Evolutionary conservation across 768 basidiomycete genomes (phyloP).

Genomic region (Suillus subalutaceus): DNA sequence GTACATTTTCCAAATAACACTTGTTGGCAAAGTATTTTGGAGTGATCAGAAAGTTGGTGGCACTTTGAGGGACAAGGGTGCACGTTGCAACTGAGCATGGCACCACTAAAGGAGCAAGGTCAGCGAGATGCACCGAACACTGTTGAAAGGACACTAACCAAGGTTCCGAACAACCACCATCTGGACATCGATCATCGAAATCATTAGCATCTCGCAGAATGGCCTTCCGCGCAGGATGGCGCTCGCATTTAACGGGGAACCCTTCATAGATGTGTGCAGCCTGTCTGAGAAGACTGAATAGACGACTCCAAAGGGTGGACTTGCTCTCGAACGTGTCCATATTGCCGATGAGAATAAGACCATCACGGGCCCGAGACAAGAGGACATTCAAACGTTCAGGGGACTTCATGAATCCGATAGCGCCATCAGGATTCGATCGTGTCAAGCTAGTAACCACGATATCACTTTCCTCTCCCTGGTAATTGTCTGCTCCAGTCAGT

Average conservation of each 20-base stretch:
- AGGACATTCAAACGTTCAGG: slow-evolving; percentile 68
- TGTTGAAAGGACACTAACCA: slow-evolving; percentile 44
- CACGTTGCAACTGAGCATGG: slow-evolving; percentile 46
- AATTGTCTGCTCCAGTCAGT: slow-evolving; percentile 51
- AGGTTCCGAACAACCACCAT: slow-evolving; percentile 59
- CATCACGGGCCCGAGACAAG: slow-evolving; percentile 61
- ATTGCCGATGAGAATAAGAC: slow-evolving; percentile 63
- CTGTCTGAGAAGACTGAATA: slow-evolving; percentile 44
- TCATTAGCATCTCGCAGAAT: slow-evolving; percentile 42
- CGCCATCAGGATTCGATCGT: slow-evolving; percentile 51
- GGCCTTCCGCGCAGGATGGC: slow-evolving; percentile 45
- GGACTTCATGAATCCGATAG: slow-evolving; percentile 68
- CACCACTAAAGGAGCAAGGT: slow-evolving; percentile 37
- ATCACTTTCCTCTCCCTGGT: slow-evolving; percentile 71
- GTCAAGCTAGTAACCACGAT: slow-evolving; percentile 62
- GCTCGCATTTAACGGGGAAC: slow-evolving; percentile 56
- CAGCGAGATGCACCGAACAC: slow-evolving; percentile 1
- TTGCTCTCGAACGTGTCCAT: slow-evolving; percentile 55
- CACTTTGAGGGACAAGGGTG: slow-evolving; percentile 62
- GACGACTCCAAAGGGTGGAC: slow-evolving; percentile 45
- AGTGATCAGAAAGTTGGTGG: slow-evolving; percentile 58
- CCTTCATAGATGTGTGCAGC: slow-evolving; percentile 55
- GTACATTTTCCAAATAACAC: slow-evolving; percentile 40
- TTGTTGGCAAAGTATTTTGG: slow-evolving; percentile 49
- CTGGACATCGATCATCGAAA: slow-evolving; percentile 55